Percentiles rank a stretch among this genome's conserved stretches.
phyloP scores from a whole-genome alignment of 305 asterid species.

The Solanum hybrid region DNA sequence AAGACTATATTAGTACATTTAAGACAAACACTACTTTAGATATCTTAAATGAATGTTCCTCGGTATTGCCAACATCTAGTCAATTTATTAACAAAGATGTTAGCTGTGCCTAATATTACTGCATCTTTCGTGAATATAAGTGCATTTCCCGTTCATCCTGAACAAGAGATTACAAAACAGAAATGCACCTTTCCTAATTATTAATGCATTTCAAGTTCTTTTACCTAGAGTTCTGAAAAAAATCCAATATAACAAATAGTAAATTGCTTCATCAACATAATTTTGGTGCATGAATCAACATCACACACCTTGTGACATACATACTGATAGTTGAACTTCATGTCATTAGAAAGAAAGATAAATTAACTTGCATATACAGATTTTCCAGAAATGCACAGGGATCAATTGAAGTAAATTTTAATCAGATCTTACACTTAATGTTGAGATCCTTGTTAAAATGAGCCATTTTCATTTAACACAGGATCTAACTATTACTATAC shows the following conservation, averaged over 20 bases:
- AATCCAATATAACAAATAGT: background rate
- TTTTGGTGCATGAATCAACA: background rate
- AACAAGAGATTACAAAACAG: background rate
- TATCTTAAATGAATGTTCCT: background rate
- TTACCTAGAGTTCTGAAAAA: background rate
- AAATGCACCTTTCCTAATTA: background rate
- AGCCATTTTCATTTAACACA: background rate
- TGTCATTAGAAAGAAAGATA: background rate
- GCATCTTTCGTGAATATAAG: background rate
- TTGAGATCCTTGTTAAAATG: background rate
- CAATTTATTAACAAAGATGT: background rate
- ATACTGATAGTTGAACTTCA: background rate
- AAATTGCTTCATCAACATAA: background rate
- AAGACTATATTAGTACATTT: background rate
- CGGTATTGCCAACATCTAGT: background rate
- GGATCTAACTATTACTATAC: background rate
- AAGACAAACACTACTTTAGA: background rate
- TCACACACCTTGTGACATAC: background rate
- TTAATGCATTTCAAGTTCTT: background rate
- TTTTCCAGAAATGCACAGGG: background rate
- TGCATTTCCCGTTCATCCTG: background rate
- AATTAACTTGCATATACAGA: background rate
- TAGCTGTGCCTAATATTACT: background rate
- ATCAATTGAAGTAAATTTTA: background rate
- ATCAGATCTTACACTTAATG: background rate